Conservation (phyloP, 306 rosid genomes). For the Cicer bijugum region DNA sequence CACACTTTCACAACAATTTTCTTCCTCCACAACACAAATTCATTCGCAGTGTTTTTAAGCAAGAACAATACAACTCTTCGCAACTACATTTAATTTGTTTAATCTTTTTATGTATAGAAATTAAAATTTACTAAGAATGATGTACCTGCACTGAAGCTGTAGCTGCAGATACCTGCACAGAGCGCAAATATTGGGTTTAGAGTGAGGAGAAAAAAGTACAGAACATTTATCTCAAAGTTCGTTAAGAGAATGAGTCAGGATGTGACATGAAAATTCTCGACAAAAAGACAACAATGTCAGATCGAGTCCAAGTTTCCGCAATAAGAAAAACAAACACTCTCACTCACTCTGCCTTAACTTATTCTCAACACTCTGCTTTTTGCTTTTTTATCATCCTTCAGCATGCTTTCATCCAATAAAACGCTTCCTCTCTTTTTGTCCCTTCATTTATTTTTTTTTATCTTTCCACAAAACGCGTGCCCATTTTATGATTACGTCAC, state of each 20-base stretch:
- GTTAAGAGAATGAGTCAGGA: constrained; percentile 40
- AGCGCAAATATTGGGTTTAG: not conserved
- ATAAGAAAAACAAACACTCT: constrained; percentile 42
- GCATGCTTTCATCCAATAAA: constrained; percentile 59
- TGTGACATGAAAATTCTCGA: constrained; percentile 72
- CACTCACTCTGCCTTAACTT: constrained; percentile 8
- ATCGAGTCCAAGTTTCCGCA: constrained; percentile 48
- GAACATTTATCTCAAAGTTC: constrained; percentile 28
- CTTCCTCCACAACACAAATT: too few species aligned
- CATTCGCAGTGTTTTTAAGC: too few species aligned
- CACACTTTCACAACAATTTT: too few species aligned
- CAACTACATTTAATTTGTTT: too few species aligned
- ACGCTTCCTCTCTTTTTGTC: constrained; percentile 56
- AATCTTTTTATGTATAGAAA: too few species aligned
- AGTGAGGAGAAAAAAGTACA: not conserved
- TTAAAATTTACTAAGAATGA: too few species aligned
- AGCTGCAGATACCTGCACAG: too few species aligned
- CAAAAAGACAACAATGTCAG: constrained; percentile 79
- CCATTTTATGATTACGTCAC: constrained; percentile 69
- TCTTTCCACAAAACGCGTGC: constrained; percentile 79
- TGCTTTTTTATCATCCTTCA: constrained; percentile 11
- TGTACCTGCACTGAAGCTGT: too few species aligned
- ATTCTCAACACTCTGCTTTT: not conserved
- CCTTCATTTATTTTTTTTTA: constrained; percentile 43
- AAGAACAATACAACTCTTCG: too few species aligned